Percentiles rank a stretch among this genome's conserved stretches.
Conservation (phyloP, 2,329 filamentous ascomycete genomes). For the Aspergillus hiratsukae region DNA sequence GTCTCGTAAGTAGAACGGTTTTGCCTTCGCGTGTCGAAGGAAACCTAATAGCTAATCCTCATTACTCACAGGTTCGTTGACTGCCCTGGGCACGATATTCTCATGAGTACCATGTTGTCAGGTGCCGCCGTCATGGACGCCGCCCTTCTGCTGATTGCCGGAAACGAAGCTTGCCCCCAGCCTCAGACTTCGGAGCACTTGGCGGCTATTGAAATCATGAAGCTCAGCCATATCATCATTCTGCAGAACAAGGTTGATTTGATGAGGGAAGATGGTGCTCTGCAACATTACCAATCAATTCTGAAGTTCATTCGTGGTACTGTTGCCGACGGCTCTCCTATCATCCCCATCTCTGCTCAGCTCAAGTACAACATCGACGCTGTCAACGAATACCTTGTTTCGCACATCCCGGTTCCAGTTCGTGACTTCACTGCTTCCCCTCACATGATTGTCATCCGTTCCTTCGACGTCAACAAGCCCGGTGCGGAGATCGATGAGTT, state of each 20-base stretch:
- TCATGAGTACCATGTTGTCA: constrained; percentile 99
- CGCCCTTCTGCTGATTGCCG: constrained; percentile 89
- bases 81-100: constrained; percentile 99
- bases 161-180: constrained; percentile 97
- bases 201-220: constrained; percentile 99
- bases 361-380: constrained; percentile 99
- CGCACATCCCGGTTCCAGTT: constrained; percentile 85
- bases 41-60: constrained; percentile 7
- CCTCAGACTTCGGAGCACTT: constrained; percentile 98
- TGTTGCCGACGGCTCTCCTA: constrained; percentile 87
- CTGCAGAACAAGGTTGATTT: constrained; percentile 99
- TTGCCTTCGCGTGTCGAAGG: not conserved
- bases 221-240: constrained; percentile 98
- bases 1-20: constrained; percentile 66
- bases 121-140: constrained; percentile 99
- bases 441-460: constrained; percentile 99
- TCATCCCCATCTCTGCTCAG: constrained; percentile 96
- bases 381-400: constrained; percentile 92
- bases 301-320: constrained; percentile 98
- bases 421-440: constrained; percentile 89
- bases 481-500: constrained; percentile 97
- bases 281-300: constrained; percentile 94
- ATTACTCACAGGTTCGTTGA: constrained; percentile 72
- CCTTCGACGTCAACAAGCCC: constrained; percentile 99
- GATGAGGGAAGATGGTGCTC: constrained; percentile 92